phyloP scores from a whole-genome alignment of 75 land plant genomes.

The Picea glauca region DNA sequence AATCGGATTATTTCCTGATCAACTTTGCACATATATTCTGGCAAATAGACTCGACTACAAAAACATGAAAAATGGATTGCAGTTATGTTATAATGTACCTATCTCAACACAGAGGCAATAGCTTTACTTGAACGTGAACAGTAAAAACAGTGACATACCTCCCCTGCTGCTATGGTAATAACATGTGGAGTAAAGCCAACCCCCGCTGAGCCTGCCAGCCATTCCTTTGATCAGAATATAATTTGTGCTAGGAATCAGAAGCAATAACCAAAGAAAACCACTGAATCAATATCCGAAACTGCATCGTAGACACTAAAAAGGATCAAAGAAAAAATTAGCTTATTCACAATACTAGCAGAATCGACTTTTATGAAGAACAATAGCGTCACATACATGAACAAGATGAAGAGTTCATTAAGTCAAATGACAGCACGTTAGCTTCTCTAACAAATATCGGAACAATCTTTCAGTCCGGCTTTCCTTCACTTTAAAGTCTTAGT shows the following conservation, averaged over 20 bases:
- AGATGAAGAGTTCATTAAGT: neutral
- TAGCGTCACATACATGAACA: neutral
- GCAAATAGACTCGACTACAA: no score
- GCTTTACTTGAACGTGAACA: neutral
- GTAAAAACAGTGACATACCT: constrained; percentile 38
- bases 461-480: neutral
- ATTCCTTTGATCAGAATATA: constrained; percentile 30
- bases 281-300: neutral
- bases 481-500: no score
- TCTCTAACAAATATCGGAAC: neutral
- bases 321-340: neutral
- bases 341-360: no score
- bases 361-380: neutral
- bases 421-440: neutral
- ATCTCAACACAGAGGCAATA: neutral
- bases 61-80: neutral
- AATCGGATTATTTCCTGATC: neutral
- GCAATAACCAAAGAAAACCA: neutral
- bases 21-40: neutral
- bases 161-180: constrained; percentile 63
- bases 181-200: constrained; percentile 83
- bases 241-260: neutral
- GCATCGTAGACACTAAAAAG: neutral
- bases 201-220: constrained; percentile 68
- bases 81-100: neutral